Evolutionary conservation across 2,329 filamentous ascomycete genomes (phyloP), one percentile per base, ranked within the genome.

Genomic region (Periconia sp.): DNA sequence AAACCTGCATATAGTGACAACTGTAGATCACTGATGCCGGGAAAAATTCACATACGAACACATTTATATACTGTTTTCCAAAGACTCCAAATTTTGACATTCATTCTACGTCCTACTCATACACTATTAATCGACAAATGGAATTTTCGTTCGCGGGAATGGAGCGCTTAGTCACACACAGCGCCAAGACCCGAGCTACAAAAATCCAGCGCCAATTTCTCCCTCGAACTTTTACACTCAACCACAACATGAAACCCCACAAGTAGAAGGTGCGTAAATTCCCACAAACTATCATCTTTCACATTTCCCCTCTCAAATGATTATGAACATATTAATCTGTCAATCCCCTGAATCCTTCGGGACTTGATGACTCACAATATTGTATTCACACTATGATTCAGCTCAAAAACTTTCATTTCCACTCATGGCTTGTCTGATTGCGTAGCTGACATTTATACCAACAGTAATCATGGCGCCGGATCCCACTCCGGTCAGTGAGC

Each of bases 251-350:
- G 68, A 67, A 67, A 65, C 63, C 66, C 58, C 62, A 68, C 65
- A 69, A 69, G 66, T 70, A 44, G 59, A 67, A 66, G 62, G 69
- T 72, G 70, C 60, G 67, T 37, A 42, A 40, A 14, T 47, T 54
- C 46, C 30, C 30, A 17, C 37, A 33, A 35, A 19, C 45, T 37
- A 37, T 11, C 5, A 6, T 37, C 33, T 31, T 42, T 37, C 35
- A 2, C 11, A 23, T 20, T 45, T 40, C 47, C 31, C 53, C 11
- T 33, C 23, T 57, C 57, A 56, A 52, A 77, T 76, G 76, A 89
- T 89, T 87, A 89, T 86, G 85, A 85, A 77, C 80, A 77, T 78
- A 79, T 85, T 66, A 70, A 90, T 91, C 88, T 91, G 88, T 91
- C 88, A 91, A 90, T 91, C 88, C 85, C 81, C 88, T 89, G 87